Evolutionary conservation across 768 basidiomycete genomes (phyloP), one percentile per base, ranked within the genome.

Genomic region (Vararia minispora): DNA sequence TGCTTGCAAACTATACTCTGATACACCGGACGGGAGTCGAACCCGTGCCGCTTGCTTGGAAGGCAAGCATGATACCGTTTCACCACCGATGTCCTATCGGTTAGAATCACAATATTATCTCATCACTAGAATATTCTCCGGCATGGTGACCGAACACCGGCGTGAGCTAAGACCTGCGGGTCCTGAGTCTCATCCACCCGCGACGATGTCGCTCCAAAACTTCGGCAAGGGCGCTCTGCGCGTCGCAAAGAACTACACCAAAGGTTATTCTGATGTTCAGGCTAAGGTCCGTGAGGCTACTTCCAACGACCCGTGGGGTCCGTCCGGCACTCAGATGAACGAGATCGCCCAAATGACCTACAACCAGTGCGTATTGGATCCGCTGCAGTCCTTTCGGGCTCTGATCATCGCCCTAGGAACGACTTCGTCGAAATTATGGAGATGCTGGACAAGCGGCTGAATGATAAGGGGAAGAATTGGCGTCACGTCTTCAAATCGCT

Each of bases 351-450:
- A 95, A 58, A 57, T 98, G 62, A 92, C 89, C 12, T 97, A 88
- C 60, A 95, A 95, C 63, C 94, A 95, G 92, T 91, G 51, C 56
- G 84, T 69, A 23, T 40, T 17, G 23, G 29, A 27, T 21, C 12
- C 13, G 24, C 23, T 11, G 8, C 36, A 8, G 33, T 16, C 30
- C 11, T 26, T 7, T 33, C 4, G 16, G 25, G 27, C 12, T 16
- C 39, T 26, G 4, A 35, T 20, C n/a, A 2, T 39, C 18, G 11
- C 31, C 30, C 6, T 48, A 76, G 91, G 61, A 83, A 79, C 43
- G 92, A 98, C 53, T 99, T 99, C 58, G 90, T 98, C 10, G 95
- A 99, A 64, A 88, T 99, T 53, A 97, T 99, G 90, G 95, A 99
- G 67, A 95, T 97, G 89, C 71, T 99, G 34, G 95, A 98, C 63